phyloP scores from a whole-genome alignment of 495 filamentous ascomycete genomes.

The Trichoderma reesei region DNA sequence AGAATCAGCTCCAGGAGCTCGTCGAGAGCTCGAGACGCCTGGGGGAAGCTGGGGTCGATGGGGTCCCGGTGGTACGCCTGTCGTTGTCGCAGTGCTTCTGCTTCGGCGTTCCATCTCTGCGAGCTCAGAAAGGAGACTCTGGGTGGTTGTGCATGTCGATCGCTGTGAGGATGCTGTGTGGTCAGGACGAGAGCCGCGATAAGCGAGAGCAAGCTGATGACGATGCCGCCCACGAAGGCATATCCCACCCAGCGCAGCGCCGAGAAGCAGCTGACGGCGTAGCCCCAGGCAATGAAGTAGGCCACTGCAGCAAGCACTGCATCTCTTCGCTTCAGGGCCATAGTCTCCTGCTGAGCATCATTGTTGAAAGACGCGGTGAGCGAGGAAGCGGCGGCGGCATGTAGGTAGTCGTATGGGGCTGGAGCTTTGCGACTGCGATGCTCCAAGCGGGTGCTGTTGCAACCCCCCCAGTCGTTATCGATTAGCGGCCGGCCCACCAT shows the following conservation, averaged over 20 bases:
- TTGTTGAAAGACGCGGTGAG: conserved; percentile 4
- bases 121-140: conserved; percentile 51
- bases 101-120: conserved; percentile 58
- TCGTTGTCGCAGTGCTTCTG: conserved; percentile 44
- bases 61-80: conserved; percentile 43
- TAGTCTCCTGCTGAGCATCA: conserved; percentile 34
- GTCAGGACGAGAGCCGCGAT: conserved; percentile 50
- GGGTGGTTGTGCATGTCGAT: not conserved
- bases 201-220: conserved; percentile 42
- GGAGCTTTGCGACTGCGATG: not conserved
- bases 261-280: conserved; percentile 70
- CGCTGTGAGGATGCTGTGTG: conserved; percentile 36
- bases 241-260: conserved; percentile 69
- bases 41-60: conserved; percentile 67
- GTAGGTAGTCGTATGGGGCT: not conserved
- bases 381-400: not conserved
- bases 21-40: conserved; percentile 73
- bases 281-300: conserved; percentile 78
- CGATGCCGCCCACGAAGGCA: conserved; percentile 59
- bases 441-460: not conserved
- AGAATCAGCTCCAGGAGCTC: conserved; percentile 65
- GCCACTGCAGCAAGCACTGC: conserved; percentile 57
- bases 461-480: not conserved
- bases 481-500: not conserved
- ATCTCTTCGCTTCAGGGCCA: conserved; percentile 72